These are phyloP conservation scores for Cicer chorassanicum DNA, from an alignment of 306 rosid genomes.

Conservation along the genomic window DNA sequence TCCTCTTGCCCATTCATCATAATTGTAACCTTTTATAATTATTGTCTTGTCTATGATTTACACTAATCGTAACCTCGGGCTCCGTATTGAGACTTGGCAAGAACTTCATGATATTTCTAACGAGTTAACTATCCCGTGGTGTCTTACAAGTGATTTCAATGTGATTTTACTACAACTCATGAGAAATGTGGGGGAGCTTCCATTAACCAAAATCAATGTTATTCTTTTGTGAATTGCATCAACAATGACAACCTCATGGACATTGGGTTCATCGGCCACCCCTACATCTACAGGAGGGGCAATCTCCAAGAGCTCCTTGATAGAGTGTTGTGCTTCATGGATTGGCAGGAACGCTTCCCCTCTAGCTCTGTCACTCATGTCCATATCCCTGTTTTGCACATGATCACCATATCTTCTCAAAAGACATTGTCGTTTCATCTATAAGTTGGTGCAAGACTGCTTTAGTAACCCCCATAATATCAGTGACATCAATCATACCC, in stretches of 20 bases:
- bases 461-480: too few species aligned
- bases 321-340: neutral
- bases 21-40: too few species aligned
- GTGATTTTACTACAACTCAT: neutral
- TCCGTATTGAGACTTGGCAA: neutral
- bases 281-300: neutral
- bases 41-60: too few species aligned
- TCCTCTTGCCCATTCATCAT: too few species aligned
- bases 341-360: neutral
- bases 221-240: neutral
- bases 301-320: neutral
- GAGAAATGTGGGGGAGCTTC: neutral
- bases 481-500: too few species aligned
- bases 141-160: neutral
- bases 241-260: neutral
- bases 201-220: neutral
- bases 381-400: neutral
- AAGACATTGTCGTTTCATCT: neutral
- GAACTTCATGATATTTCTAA: neutral
- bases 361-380: neutral
- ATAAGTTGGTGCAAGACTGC: too few species aligned
- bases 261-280: neutral
- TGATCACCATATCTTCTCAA: neutral
- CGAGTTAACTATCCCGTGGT: neutral
- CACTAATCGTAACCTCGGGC: neutral